Percentiles rank a stretch among this genome's conserved stretches.
Evolutionary conservation across 169 alveolate genomes (phyloP).

Genomic region (Cryptosporidium baileyi): DNA sequence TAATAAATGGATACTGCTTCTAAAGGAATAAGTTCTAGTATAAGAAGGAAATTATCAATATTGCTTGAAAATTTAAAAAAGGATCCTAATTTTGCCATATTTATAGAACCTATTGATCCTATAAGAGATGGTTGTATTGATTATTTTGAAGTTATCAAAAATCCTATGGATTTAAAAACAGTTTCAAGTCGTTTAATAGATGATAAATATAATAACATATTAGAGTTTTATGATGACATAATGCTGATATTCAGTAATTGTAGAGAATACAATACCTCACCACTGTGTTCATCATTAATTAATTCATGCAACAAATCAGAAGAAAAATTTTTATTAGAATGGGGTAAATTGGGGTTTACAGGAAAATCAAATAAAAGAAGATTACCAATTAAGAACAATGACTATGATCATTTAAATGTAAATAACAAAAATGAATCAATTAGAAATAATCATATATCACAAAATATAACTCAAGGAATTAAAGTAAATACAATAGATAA

Average conservation of each 20-base stretch:
- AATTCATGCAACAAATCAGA: conserved; percentile 23
- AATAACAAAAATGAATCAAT: not conserved
- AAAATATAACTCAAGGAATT: not conserved
- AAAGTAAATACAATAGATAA: not conserved
- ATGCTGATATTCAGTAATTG: conserved; percentile 38
- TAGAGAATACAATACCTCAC: conserved; percentile 53
- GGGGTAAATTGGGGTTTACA: conserved; percentile 36
- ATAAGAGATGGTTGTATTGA: conserved; percentile 37
- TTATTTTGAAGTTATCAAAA: conserved; percentile 42
- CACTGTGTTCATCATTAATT: conserved; percentile 13
- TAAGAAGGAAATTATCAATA: conserved; percentile 19
- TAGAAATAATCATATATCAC: not conserved
- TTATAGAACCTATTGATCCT: conserved; percentile 51
- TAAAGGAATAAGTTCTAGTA: conserved; percentile 31
- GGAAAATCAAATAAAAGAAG: not conserved
- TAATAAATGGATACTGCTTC: not conserved
- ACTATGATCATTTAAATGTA: not conserved
- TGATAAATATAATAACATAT: not conserved
- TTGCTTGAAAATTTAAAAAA: conserved; percentile 31
- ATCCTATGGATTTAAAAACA: conserved; percentile 41
- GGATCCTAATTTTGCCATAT: conserved; percentile 22
- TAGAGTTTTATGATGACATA: conserved; percentile 10
- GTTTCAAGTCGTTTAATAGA: conserved; percentile 3
- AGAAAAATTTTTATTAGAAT: not conserved
- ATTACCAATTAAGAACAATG: not conserved